Evolutionary conservation across 208 protist genomes (phyloP).

Genomic region (Trypanosoma mega): DNA sequence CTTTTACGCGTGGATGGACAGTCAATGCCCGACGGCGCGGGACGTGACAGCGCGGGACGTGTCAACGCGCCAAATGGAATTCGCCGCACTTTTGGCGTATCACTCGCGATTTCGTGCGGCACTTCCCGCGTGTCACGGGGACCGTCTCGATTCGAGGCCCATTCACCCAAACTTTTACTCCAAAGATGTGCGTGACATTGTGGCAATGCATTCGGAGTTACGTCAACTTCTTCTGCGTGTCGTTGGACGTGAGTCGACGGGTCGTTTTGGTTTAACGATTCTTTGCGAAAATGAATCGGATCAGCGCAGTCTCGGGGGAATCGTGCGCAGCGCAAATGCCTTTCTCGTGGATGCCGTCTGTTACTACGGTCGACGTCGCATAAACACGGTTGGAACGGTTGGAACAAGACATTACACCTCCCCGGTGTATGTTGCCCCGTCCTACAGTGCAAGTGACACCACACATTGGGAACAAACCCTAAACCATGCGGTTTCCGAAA

Average conservation of each 20-base stretch:
- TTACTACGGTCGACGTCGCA: slow-evolving; percentile 77
- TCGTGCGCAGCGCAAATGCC: slow-evolving; percentile 85
- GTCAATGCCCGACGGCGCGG: slow-evolving; percentile 42
- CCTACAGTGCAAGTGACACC: neutral
- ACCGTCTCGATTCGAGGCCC: slow-evolving; percentile 66
- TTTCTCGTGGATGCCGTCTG: slow-evolving; percentile 82
- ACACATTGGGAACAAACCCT: neutral
- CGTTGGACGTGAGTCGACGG: neutral
- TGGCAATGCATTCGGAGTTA: slow-evolving; percentile 20
- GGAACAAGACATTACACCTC: slow-evolving; percentile 86
- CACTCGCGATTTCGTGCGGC: slow-evolving; percentile 20
- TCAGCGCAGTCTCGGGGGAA: slow-evolving; percentile 84
- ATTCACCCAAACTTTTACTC: slow-evolving; percentile 74
- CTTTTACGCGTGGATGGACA: slow-evolving; percentile 78
- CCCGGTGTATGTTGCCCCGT: slow-evolving; percentile 51
- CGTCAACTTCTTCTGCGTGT: slow-evolving; percentile 12
- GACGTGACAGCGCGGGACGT: slow-evolving; percentile 9
- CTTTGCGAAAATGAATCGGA: slow-evolving; percentile 87
- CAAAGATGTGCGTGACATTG: slow-evolving; percentile 22
- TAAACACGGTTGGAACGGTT: slow-evolving; percentile 80
- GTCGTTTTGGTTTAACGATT: slow-evolving; percentile 71
- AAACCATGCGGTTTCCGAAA: slow-evolving; percentile 2
- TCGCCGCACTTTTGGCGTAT: slow-evolving; percentile 18
- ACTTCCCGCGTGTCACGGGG: slow-evolving; percentile 25
- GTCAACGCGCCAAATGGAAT: neutral